Evolutionary conservation across 768 basidiomycete genomes (phyloP), one percentile per base, ranked within the genome.

Genomic region (Phylloporus sp.): DNA sequence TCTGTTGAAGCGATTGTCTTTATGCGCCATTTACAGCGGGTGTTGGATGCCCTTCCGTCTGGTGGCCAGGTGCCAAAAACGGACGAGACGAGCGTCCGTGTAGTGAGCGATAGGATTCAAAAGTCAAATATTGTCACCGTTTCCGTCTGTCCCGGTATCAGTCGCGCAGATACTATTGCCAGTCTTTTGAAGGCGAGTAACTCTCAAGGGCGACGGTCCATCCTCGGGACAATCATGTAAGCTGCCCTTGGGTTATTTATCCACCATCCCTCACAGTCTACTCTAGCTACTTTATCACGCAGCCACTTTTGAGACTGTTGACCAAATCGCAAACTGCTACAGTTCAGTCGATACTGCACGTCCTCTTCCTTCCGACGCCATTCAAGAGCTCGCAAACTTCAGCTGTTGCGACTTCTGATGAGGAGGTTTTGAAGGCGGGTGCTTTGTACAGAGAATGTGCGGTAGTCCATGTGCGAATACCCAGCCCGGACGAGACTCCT

Each of bases 281-380:
- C 23, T 53, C 38, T 9, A 88, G 90, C 28, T 91, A 90, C 57
- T 50, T 87, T 28, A 4, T 84, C 6, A 55, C 82, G 7, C 81
- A 82, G 48, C 90, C 89, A 0, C 34, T 90, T 5, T 67, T 90
- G 15, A 71, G 81, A 21, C 55, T 93, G 34, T 62, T 87, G 54
- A 78, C 82, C 6, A 93, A 93, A 56, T 79, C 83, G 0, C 76
- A 88, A 1, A 60, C 52, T 3, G 69, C 79, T 8, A 69, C 84
- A 0, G 69, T 86, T n/a, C 88, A 95, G 60, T 76, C 81, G 3
- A 70, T 92, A n/a, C 65, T 93, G 4, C 91, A 91, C 50, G 83
- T 77, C 0, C 76, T 95, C 13, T 92, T 88, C 63, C 75, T 90
- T 14, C 88, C 88, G 1, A 87, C 84, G 4, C 86, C 86, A 3